Conservation (phyloP, 2,329 filamentous ascomycete species). For the Xylariaceae sp. region DNA sequence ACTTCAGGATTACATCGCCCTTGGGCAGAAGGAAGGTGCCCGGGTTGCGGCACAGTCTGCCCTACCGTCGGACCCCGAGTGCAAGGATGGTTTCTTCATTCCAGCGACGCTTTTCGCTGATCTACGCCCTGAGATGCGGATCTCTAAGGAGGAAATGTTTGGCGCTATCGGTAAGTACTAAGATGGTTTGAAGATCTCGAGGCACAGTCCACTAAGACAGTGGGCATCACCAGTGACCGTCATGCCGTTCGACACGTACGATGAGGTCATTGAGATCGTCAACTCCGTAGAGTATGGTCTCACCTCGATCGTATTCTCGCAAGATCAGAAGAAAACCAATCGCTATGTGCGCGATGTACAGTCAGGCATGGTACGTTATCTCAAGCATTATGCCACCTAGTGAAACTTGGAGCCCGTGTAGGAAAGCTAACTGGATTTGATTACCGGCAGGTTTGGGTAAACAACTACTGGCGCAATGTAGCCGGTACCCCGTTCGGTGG, state of each 20-base stretch:
- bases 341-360: constrained; percentile 50
- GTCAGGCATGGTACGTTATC: constrained; percentile 41
- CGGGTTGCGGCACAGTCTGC: constrained; percentile 55
- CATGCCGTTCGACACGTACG: constrained; percentile 33
- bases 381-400: neutral
- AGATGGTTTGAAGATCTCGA: constrained; percentile 16
- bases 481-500: constrained; percentile 20
- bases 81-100: constrained; percentile 74
- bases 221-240: constrained; percentile 52
- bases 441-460: constrained; percentile 41
- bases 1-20: constrained; percentile 75
- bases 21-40: constrained; percentile 55
- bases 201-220: constrained; percentile 68
- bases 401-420: neutral
- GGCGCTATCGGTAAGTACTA: constrained; percentile 43
- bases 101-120: constrained; percentile 84
- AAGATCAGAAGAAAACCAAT: constrained; percentile 46
- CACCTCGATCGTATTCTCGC: constrained; percentile 55
- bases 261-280: constrained; percentile 34
- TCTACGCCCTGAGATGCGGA: constrained; percentile 77
- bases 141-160: constrained; percentile 87
- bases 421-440: neutral
- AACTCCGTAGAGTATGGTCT: constrained; percentile 54
- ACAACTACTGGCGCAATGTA: constrained; percentile 35
- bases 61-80: constrained; percentile 58